These are phyloP conservation scores for Metschnikowia gelsemii DNA, from an alignment of 805 yeast genomes.

Conservation along the genomic window DNA sequence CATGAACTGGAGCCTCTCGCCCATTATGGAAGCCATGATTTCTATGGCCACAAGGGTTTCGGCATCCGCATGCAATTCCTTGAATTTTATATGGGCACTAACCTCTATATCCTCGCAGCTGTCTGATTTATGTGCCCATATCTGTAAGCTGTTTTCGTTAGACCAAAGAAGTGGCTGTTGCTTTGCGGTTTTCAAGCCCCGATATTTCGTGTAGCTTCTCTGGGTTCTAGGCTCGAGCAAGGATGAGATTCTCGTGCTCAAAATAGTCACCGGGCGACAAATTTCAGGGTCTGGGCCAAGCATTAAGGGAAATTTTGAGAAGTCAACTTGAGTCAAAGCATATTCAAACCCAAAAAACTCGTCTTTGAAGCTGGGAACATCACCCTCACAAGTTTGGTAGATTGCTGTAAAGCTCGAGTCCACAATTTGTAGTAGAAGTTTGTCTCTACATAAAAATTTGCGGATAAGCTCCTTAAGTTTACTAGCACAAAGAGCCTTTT, in stretches of 20 bases:
- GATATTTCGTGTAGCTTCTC: neutral
- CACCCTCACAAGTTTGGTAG: constrained; percentile 1
- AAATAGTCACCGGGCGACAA: constrained; percentile 3
- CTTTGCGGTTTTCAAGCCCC: constrained; percentile 3
- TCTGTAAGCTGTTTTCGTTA: constrained; percentile 7
- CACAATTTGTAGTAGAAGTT: constrained; percentile 3
- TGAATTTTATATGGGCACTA: constrained; percentile 44
- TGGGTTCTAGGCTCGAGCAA: constrained; percentile 1
- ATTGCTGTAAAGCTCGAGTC: neutral
- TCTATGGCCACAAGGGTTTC: constrained; percentile 50
- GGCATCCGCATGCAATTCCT: constrained; percentile 33
- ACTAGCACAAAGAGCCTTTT: neutral
- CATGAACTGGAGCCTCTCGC: constrained; percentile 34
- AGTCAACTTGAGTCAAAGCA: constrained; percentile 4
- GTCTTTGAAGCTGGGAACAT: constrained; percentile 2
- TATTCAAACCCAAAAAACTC: constrained; percentile 16
- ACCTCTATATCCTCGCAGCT: constrained; percentile 1
- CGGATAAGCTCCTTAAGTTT: neutral
- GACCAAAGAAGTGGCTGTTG: constrained; percentile 4
- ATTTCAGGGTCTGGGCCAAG: neutral
- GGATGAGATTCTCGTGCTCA: neutral
- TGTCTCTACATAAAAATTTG: constrained; percentile 1
- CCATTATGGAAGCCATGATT: constrained; percentile 50
- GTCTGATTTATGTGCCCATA: constrained; percentile 9
- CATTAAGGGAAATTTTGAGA: constrained; percentile 1